Conservation (phyloP, 2,329 filamentous ascomycete species). For the Venturia nashicola region DNA sequence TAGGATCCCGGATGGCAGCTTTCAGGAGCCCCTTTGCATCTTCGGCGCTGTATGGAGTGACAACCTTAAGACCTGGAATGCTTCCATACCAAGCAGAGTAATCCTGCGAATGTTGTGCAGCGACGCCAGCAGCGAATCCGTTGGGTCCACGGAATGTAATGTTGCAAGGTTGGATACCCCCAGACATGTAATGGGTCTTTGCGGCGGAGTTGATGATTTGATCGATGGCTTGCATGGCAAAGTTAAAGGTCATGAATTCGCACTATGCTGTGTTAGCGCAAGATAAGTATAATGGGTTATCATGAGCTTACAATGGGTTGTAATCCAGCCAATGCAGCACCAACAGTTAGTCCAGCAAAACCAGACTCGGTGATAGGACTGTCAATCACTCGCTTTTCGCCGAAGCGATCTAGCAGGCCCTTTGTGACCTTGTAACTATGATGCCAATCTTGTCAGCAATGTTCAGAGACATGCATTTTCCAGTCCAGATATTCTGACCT, state of each 20-base stretch:
- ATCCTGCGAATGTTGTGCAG: conserved; percentile 96
- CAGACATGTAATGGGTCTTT: conserved; percentile 99
- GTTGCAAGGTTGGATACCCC: conserved; percentile 98
- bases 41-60: conserved; percentile 90
- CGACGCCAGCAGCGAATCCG: conserved; percentile 92
- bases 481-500: not conserved
- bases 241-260: conserved; percentile 99
- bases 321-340: conserved; percentile 86
- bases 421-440: conserved; percentile 93
- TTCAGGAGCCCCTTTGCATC: conserved; percentile 97
- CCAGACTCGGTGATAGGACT: conserved; percentile 97
- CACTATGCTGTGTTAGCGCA: conserved; percentile 47
- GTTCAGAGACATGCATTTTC: not conserved
- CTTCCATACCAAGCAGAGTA: conserved; percentile 98
- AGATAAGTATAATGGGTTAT: not conserved
- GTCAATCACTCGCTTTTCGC: conserved; percentile 94
- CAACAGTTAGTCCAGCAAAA: conserved; percentile 86
- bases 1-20: conserved; percentile 94
- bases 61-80: conserved; percentile 94
- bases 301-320: conserved; percentile 69
- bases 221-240: conserved; percentile 99
- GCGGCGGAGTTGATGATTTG: conserved; percentile 98
- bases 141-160: conserved; percentile 99
- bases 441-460: conserved; percentile 24
- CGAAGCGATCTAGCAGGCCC: conserved; percentile 91